Base-by-base conservation (phyloP, 176 grass and related monocot genomes). In the Bolboschoenus planiculmis region DNA sequence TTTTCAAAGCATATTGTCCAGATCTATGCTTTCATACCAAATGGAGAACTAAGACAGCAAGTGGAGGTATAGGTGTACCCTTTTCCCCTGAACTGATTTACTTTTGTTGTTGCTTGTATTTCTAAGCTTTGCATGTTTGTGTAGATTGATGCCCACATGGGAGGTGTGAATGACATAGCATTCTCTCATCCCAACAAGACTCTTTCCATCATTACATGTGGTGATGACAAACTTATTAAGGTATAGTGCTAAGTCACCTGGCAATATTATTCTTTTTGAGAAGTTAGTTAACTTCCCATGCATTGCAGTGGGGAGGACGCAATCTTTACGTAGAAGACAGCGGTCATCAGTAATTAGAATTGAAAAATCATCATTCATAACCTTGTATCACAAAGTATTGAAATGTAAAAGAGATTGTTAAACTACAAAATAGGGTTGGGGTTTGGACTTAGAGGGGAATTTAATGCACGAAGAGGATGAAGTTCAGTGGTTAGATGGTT, bases 1-100 rank as follows among this genome's bases (percentile, higher is more conserved):
- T 99, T 99, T 64, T 99, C 97, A 68, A 99, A 99, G 88, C 97
- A 99, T 88, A 90, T 99, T 81, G 97, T 99, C 82, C 97, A 99
- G 83, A 93, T 91, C 1, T 99, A 99, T 58, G 84, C 86, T 42
- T 99, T 96, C 0, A 85, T 87, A 78, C 86, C 89, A 80, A 96
- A 93, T 84, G 93, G 93, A 84, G 97, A 99, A 11, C 80, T 99
- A 43, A 85, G 97, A 18, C 97, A 89, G 55, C 97, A 99, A 89
- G 86, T 89, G 76, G 97, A 99, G 97, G 97, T 99, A 84, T 54
- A 74, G 78, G 79, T 55, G n/a, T 72, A 72, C 80, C 26, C 55
- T 40, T 60, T 80, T 47, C n/a, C n/a, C 47, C 46, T 81, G 30
- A 56, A 70, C 83, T 36, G 60, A 21, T 36, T 51, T 75, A 61